Percentiles rank a stretch among this genome's conserved stretches.
Evolutionary conservation across 2,329 filamentous ascomycete species (phyloP).

Genomic region (Neonectria ditissima): DNA sequence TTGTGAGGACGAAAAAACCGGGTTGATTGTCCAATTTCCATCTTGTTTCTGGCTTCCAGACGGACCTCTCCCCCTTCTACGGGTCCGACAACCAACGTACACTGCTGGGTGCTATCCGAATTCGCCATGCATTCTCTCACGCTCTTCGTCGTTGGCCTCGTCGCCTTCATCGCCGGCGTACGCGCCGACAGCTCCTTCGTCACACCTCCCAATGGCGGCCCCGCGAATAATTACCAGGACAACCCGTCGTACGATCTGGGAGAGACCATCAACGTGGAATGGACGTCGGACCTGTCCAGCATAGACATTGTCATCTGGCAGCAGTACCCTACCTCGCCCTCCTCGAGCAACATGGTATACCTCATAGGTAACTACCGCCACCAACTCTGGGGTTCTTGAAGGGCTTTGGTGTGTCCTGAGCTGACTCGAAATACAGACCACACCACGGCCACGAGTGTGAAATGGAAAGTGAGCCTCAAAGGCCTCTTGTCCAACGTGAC

Average conservation of each 20-base stretch:
- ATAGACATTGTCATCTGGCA: conserved; percentile 41
- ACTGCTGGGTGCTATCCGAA: neutral
- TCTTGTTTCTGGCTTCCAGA: neutral
- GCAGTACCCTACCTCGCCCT: conserved; percentile 34
- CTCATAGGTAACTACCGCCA: neutral
- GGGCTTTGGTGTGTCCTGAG: neutral
- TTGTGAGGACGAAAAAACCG: too few species aligned
- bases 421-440: conserved; percentile 29
- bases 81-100: neutral
- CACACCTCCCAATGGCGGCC: conserved; percentile 4
- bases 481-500: conserved; percentile 24
- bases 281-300: conserved; percentile 34
- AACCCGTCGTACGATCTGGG: conserved; percentile 39
- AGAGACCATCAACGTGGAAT: conserved; percentile 42
- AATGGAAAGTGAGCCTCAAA: conserved; percentile 36
- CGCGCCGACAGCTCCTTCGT: conserved; percentile 8
- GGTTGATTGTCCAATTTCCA: neutral
- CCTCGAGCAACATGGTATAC: neutral
- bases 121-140: neutral
- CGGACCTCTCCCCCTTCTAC: neutral
- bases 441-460: conserved; percentile 34
- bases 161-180: neutral
- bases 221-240: conserved; percentile 33
- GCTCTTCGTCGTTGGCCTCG: neutral
- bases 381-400: too few species aligned